Conservation (phyloP, 2,329 filamentous ascomycete species). For the Lanzia echinophila region DNA sequence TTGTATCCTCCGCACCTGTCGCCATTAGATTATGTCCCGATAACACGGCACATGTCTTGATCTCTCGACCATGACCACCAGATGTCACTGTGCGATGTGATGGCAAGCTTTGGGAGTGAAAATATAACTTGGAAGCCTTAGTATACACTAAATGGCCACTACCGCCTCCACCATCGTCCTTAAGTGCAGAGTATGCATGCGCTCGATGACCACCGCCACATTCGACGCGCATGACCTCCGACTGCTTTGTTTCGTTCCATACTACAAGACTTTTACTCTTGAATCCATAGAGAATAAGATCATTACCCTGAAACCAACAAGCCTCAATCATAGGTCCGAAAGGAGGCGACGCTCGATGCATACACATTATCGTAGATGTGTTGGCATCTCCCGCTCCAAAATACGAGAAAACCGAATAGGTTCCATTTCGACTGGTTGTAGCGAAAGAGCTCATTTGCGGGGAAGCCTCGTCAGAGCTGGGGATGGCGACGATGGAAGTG, state of each 20-base stretch:
- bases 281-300: slow-evolving; percentile 75
- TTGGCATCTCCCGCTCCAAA: slow-evolving; percentile 6
- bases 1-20: slow-evolving; percentile 65
- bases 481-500: slow-evolving; percentile 53
- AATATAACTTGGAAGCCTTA: slow-evolving; percentile 50
- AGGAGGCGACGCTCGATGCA: slow-evolving; percentile 63
- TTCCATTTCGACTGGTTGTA: slow-evolving; percentile 71
- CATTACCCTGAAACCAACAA: slow-evolving; percentile 49
- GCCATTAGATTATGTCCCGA: slow-evolving; percentile 42
- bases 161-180: slow-evolving; percentile 16
- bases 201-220: slow-evolving; percentile 81
- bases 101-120: slow-evolving; percentile 34
- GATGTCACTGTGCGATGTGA: slow-evolving; percentile 47
- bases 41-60: slow-evolving; percentile 56
- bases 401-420: slow-evolving; percentile 54
- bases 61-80: slow-evolving; percentile 82
- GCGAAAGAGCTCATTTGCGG: slow-evolving; percentile 47
- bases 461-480: slow-evolving; percentile 32
- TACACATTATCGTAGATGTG: slow-evolving; percentile 30
- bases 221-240: slow-evolving; percentile 64
- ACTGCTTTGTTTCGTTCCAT: slow-evolving; percentile 67
- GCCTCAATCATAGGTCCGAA: slow-evolving; percentile 74
- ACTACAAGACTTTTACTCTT: slow-evolving; percentile 71
- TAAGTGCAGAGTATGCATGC: slow-evolving; percentile 49
- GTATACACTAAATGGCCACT: slow-evolving; percentile 65